Percentiles rank a stretch among this genome's conserved stretches.
phyloP scores from a whole-genome alignment of 345 rosid species.

The Firmiana major region DNA sequence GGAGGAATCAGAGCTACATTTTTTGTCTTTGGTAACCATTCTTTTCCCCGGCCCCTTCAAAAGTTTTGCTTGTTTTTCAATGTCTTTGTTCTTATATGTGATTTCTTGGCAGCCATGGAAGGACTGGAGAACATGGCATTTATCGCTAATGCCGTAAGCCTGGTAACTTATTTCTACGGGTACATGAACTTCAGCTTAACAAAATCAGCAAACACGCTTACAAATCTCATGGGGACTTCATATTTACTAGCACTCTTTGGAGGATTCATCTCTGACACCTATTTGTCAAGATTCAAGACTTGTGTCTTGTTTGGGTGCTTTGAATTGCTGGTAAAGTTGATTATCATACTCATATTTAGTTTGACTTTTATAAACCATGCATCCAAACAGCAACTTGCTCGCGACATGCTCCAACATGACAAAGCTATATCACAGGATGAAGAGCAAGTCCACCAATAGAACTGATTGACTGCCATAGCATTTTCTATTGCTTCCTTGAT shows the following conservation, averaged over 20 bases:
- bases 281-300: conserved; percentile 55
- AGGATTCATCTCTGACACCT: conserved; percentile 66
- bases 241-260: conserved; percentile 55
- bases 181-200: conserved; percentile 65
- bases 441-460: too few species aligned
- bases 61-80: background rate
- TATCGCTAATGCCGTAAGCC: conserved; percentile 41
- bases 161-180: conserved; percentile 50
- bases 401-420: background rate
- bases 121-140: conserved; percentile 65
- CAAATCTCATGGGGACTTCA: conserved; percentile 59
- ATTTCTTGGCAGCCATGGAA: conserved; percentile 36
- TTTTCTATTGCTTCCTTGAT: background rate
- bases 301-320: conserved; percentile 47
- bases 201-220: conserved; percentile 57
- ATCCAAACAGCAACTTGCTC: background rate
- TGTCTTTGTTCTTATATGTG: background rate
- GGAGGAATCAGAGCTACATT: conserved; percentile 50
- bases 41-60: background rate
- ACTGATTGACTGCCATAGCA: background rate
- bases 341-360: background rate
- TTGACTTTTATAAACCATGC: too few species aligned
- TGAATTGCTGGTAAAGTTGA: conserved; percentile 44
- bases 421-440: background rate
- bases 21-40: conserved; percentile 43